Evolutionary conservation across 2,329 filamentous ascomycete species (phyloP).

Genomic region (Calonectria naviculata): DNA sequence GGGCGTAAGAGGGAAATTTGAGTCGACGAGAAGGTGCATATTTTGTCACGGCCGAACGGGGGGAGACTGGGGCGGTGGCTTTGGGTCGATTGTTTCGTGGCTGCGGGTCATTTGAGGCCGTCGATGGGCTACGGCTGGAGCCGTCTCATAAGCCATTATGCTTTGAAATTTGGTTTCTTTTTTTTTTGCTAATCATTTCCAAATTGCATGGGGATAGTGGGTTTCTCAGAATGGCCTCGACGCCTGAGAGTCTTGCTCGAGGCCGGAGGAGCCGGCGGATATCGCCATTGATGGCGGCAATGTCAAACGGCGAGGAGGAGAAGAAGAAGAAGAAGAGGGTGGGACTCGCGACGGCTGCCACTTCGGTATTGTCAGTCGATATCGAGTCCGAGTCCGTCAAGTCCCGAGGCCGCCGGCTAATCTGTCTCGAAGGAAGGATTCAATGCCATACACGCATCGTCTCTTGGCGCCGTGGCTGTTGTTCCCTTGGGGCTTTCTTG

Average conservation of each 20-base stretch:
- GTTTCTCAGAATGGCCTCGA: background rate
- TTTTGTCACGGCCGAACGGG: background rate
- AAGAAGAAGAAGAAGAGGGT: background rate
- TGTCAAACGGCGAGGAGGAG: background rate
- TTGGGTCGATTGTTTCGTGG: constrained; percentile 3
- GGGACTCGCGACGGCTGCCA: background rate
- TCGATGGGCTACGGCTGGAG: background rate
- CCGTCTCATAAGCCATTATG: background rate
- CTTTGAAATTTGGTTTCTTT: background rate
- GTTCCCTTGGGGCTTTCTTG: background rate
- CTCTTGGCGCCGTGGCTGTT: background rate
- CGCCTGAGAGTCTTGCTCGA: background rate
- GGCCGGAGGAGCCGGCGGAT: background rate
- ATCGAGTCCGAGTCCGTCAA: background rate
- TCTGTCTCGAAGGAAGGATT: background rate
- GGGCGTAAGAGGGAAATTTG: background rate
- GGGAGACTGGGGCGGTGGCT: background rate
- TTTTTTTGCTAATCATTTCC: background rate
- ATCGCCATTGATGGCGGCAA: background rate
- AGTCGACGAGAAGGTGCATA: constrained; percentile 8
- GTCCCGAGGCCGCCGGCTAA: background rate
- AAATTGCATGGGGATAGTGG: background rate
- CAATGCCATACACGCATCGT: background rate
- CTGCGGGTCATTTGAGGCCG: background rate
- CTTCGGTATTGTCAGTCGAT: background rate